Evolutionary conservation across 2,329 filamentous ascomycete species (phyloP), one percentile per base, ranked within the genome.

Genomic region (Cordyceps javanica): DNA sequence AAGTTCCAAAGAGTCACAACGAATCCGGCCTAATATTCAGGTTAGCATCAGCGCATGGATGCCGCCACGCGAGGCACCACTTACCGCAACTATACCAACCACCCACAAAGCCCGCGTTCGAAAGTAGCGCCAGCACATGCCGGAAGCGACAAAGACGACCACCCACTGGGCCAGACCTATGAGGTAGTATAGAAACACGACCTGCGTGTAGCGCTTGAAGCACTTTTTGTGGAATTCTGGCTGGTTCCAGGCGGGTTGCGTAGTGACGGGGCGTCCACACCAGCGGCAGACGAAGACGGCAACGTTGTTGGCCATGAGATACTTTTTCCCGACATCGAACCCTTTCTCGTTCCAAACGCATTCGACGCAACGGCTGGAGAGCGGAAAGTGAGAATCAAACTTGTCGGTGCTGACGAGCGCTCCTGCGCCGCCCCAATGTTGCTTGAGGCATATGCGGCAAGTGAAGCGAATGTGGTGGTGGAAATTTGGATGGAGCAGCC

Each of bases 271-370:
- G 59, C 66, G 70, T 0, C 76, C 75, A 63, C 76, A 78, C 69
- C 74, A 78, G 7, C 75, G 70, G 45, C 76, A 79, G 11, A 75
- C 67, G 67, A 69, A 76, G 28, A 70, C 68, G 5, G 60, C 63
- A 10, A 63, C 61, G 19, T 64, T 63, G 44, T 72, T 73, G 6
- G 67, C 74, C 42, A 78, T 66, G 0, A 62, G 62, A n/a, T 75
- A 68, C 61, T 64, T 67, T n/a, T 63, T 62, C 5, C 75, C 75
- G 4, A 75, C 67, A 19, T 66, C 64, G 8, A 73, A 69, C 7
- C 75, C 73, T 13, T 67, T 63, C 5, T 62, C 60, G 16, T 63
- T 63, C 14, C 72, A 64, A 9, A 73, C 68, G 59, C 76, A 79
- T 23, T 65, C 62, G 49, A 77, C 63, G 55, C 76, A 78, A 28